These are phyloP conservation scores for Lentinus polychrous DNA, from an alignment of 1,284 basidiomycete genomes.

Conservation along the genomic window DNA sequence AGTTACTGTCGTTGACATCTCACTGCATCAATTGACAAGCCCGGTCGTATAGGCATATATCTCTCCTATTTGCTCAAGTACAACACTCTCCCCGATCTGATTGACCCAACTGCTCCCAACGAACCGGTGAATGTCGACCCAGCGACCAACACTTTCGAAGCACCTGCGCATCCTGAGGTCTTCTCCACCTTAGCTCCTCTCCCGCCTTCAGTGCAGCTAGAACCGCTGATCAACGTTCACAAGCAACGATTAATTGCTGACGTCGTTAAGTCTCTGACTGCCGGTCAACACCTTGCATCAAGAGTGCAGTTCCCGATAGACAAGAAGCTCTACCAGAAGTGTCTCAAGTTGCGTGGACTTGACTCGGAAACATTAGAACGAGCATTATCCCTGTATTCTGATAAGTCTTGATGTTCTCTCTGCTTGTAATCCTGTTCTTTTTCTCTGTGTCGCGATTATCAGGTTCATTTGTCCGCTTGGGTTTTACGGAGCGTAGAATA, in stretches of 20 bases:
- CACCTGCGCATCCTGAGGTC: constrained; percentile 68
- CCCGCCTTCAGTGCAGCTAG: constrained; percentile 69
- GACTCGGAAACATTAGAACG: constrained; percentile 46
- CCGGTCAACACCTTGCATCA: constrained; percentile 75
- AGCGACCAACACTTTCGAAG: constrained; percentile 51
- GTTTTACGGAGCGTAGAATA: not conserved
- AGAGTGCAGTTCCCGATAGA: constrained; percentile 64
- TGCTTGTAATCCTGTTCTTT: not conserved
- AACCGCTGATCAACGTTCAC: constrained; percentile 82
- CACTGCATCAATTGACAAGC: constrained; percentile 1
- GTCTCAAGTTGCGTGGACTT: constrained; percentile 63
- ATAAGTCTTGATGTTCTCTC: not conserved
- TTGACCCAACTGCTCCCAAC: constrained; percentile 76
- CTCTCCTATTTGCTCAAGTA: constrained; percentile 65
- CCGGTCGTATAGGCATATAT: constrained; percentile 55
- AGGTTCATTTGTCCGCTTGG: not conserved
- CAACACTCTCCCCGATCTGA: constrained; percentile 68
- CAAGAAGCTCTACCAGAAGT: constrained; percentile 67
- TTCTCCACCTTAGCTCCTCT: constrained; percentile 66
- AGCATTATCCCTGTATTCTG: constrained; percentile 31
- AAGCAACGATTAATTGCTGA: constrained; percentile 78
- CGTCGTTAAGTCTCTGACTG: constrained; percentile 70
- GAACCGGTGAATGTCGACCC: constrained; percentile 61
- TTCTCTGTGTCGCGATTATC: not conserved
- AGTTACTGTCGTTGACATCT: constrained; percentile 16